Base-by-base conservation (phyloP, 129 eudicot genomes). In the Deinandra increscens region DNA sequence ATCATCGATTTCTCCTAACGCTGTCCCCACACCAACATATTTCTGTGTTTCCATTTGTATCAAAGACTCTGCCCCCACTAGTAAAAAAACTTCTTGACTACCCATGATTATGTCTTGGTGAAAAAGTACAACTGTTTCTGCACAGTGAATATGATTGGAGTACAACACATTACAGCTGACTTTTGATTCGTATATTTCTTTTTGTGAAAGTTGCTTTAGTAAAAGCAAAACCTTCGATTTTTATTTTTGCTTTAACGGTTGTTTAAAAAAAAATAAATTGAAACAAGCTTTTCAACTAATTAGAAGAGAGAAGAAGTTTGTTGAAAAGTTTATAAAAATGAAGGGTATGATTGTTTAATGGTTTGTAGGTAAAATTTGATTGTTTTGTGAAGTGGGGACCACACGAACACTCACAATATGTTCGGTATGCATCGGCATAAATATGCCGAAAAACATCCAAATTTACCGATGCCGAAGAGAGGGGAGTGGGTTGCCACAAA, bases 1-100 rank as follows among this genome's bases (percentile, higher is more conserved):
- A 86, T 86, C 86, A 81, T 85, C 79, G 78, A 76, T 82, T 79
- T 84, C 90, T 80, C 84, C 84, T 77, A 77, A 78, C 79, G 64
- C 64, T 77, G 87, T 79, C 81, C 85, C 87, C 83, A 74, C 84
- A 69, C 42, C 64, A 68, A 48, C 53, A 69, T 68, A 76, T 43
- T 48, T 59, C 33, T 67, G 43, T 75, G 63, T 75, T 68, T 68
- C 43, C 53, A 42, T 68, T 68, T 79, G 66, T 41, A 77, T 69
- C 71, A 51, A 67, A 72, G 62, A 72, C 82, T 65, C 69, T 76
- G 70, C 23, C 59, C 68, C 73, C 71, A 63, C 56, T 64, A 20
- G 46, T 54, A 26, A 49, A 55, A 4, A 26, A 43, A 17, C 13
- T 45, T 59, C 11, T 71, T 5, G 36, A 45, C 49, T 37, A 60